A percentile compares a stretch with the other conserved stretches of the same genome.
Evolutionary conservation across 106 monocot species (phyloP).

Genomic region (Gastrodia elata): DNA sequence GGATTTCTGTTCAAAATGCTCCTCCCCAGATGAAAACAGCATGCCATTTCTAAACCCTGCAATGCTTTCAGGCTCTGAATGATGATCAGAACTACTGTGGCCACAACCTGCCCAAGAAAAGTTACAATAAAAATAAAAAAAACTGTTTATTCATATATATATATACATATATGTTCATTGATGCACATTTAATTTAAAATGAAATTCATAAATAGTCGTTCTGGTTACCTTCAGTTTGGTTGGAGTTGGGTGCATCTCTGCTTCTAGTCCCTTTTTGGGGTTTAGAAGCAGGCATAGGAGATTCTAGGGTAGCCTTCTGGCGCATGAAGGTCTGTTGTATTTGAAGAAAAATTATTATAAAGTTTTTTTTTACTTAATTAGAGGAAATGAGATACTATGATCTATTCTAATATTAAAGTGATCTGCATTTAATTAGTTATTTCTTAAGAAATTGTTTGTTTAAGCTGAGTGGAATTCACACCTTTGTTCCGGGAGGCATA

Average conservation of each 20-base stretch:
- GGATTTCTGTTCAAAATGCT: slow-evolving; percentile 14
- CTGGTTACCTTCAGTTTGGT: slow-evolving; percentile 19
- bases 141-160: slow-evolving; percentile 1
- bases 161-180: too few species aligned
- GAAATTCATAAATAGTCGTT: slow-evolving; percentile 6
- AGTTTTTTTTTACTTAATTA: too few species aligned
- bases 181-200: background rate
- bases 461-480: slow-evolving; percentile 9
- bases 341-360: background rate
- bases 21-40: slow-evolving; percentile 14
- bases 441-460: background rate
- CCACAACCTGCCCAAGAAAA: slow-evolving; percentile 15
- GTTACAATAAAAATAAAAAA: too few species aligned
- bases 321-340: slow-evolving; percentile 88
- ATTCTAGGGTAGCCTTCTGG: slow-evolving; percentile 63
- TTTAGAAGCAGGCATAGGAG: slow-evolving; percentile 12
- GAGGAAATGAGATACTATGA: too few species aligned
- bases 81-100: background rate
- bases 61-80: slow-evolving; percentile 3
- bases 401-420: too few species aligned
- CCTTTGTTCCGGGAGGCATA: slow-evolving; percentile 98
- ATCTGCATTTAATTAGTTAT: too few species aligned
- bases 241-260: slow-evolving; percentile 1
- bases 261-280: slow-evolving; percentile 20
- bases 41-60: slow-evolving; percentile 2